Percentiles rank a stretch among this genome's conserved stretches.
Evolutionary conservation across 805 yeast genomes (phyloP).

Genomic region (Starmerella lactis-condensi): DNA sequence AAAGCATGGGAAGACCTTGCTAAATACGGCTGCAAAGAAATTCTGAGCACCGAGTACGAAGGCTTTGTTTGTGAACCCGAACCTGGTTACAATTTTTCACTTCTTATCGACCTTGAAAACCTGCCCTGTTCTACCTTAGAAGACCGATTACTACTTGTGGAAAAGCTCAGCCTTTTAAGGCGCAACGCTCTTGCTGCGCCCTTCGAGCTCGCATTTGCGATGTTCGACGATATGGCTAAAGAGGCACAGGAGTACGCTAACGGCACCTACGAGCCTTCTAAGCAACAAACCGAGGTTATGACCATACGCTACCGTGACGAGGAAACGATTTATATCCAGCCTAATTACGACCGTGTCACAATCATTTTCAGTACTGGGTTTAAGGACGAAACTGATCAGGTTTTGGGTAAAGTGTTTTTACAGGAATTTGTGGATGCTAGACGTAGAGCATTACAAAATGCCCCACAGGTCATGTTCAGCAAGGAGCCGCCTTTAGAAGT

Average conservation of each 20-base stretch:
- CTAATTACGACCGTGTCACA: slow-evolving; percentile 90
- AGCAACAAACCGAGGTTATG: slow-evolving; percentile 38
- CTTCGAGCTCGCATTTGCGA: slow-evolving; percentile 63
- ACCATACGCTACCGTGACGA: slow-evolving; percentile 76
- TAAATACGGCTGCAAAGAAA: slow-evolving; percentile 35
- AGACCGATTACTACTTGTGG: slow-evolving; percentile 37
- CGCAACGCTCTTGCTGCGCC: slow-evolving; percentile 86
- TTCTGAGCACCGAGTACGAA: slow-evolving; percentile 31
- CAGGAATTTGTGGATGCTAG: slow-evolving; percentile 88
- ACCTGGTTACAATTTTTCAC: slow-evolving; percentile 63
- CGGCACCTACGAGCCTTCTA: slow-evolving; percentile 24
- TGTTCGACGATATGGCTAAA: slow-evolving; percentile 46
- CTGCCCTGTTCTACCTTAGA: slow-evolving; percentile 25
- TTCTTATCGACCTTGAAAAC: slow-evolving; percentile 42
- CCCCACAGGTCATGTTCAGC: slow-evolving; percentile 91
- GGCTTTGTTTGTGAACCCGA: slow-evolving; percentile 41
- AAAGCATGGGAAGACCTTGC: slow-evolving; percentile 60
- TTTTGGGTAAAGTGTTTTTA: slow-evolving; percentile 23
- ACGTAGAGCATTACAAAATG: slow-evolving; percentile 85
- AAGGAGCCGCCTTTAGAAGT: slow-evolving; percentile 86
- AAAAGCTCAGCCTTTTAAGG: slow-evolving; percentile 55
- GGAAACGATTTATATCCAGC: slow-evolving; percentile 76
- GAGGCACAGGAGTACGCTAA: slow-evolving; percentile 22
- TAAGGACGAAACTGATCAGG: slow-evolving; percentile 89
- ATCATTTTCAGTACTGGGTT: slow-evolving; percentile 87